These are phyloP conservation scores for Entoloma clypeatum DNA, from an alignment of 1,284 basidiomycete genomes.

Conservation along the genomic window DNA sequence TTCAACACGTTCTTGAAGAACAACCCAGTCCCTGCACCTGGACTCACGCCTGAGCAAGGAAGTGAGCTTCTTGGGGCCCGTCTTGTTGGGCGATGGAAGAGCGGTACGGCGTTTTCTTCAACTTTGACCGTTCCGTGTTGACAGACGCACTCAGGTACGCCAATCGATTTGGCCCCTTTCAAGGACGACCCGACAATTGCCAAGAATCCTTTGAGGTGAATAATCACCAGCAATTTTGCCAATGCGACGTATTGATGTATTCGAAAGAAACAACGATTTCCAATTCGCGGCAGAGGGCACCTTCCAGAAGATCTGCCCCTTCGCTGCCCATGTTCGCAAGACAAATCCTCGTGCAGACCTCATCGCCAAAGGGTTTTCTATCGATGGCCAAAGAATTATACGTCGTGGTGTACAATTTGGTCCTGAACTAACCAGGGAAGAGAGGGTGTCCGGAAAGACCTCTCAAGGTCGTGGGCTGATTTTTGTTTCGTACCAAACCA, in stretches of 20 bases:
- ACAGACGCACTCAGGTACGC: constrained; percentile 33
- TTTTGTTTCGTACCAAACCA: constrained; percentile 48
- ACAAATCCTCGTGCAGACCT: constrained; percentile 50
- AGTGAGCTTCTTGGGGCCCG: constrained; percentile 50
- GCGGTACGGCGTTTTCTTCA: constrained; percentile 34
- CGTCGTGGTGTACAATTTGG: constrained; percentile 47
- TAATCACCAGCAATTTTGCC: too few species aligned
- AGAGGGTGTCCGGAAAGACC: constrained; percentile 34
- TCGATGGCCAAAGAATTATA: constrained; percentile 35
- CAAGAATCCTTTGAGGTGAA: constrained; percentile 31
- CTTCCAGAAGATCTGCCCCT: constrained; percentile 47
- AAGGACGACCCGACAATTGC: constrained; percentile 38
- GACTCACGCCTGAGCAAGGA: constrained; percentile 36
- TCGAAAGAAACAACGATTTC: constrained; percentile 43
- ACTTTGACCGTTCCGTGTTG: background rate
- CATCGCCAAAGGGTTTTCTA: constrained; percentile 13
- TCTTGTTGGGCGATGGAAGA: constrained; percentile 58
- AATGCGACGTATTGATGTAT: too few species aligned
- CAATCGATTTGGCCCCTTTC: constrained; percentile 41
- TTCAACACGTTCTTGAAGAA: constrained; percentile 46
- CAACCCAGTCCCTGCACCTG: constrained; percentile 37
- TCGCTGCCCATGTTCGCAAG: constrained; percentile 54
- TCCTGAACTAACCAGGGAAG: constrained; percentile 39
- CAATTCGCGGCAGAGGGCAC: constrained; percentile 32
- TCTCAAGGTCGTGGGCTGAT: constrained; percentile 44